phyloP scores from a whole-genome alignment of 768 basidiomycete genomes.

The Kwoniella europaea region DNA sequence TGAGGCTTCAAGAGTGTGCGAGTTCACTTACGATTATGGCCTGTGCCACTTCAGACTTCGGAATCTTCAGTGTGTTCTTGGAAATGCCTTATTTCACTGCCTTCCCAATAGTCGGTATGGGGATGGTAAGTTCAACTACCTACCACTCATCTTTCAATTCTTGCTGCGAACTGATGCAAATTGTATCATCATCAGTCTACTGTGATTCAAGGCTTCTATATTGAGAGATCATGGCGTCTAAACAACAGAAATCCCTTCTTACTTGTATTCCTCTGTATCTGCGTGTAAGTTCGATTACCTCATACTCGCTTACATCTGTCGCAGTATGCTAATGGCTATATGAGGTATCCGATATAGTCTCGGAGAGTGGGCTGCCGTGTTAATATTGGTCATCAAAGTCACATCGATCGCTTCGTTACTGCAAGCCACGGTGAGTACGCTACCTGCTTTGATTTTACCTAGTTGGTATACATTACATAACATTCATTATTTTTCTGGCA shows the following conservation, averaged over 20 bases:
- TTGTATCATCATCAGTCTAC: not conserved
- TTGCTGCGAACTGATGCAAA: not conserved
- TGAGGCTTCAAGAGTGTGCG: not conserved
- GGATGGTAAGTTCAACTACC: not conserved
- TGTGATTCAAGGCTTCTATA: slow-evolving; percentile 6
- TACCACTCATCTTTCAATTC: not conserved
- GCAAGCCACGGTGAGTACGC: not conserved
- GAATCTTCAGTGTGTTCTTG: not conserved
- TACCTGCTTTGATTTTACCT: no score
- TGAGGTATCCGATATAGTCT: not conserved
- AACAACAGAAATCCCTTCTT: slow-evolving; percentile 5
- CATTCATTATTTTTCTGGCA: no score
- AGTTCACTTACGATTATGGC: not conserved
- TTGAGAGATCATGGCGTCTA: slow-evolving; percentile 4
- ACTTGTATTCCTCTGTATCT: not conserved
- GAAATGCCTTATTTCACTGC: slow-evolving; percentile 7
- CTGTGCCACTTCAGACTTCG: not conserved
- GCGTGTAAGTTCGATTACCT: not conserved
- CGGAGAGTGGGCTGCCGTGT: not conserved
- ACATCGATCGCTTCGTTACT: not conserved
- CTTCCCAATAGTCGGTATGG: slow-evolving; percentile 5
- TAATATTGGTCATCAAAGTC: not conserved
- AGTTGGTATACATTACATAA: no score
- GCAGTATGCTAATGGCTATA: no score
- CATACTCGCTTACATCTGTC: not conserved